Conservation (phyloP, 225 moss, liverwort and hornwort genomes). For the Anthoceros angustus region DNA sequence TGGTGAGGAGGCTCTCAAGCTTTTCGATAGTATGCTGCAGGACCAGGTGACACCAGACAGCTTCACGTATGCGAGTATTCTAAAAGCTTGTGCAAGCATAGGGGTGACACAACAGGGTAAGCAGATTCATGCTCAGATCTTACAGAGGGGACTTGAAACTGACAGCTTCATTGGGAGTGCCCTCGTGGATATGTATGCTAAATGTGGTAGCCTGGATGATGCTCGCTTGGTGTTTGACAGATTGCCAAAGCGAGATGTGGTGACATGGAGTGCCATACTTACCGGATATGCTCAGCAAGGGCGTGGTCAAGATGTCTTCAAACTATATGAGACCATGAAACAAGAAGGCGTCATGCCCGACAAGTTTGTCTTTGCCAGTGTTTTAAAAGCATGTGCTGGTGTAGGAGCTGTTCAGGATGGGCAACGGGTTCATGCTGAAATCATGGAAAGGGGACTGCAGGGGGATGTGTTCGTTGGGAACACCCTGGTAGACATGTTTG, state of each 20-base stretch:
- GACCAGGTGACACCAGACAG: neutral
- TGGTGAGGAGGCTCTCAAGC: neutral
- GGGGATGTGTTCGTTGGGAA: neutral
- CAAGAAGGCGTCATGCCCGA: neutral
- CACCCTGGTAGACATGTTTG: neutral
- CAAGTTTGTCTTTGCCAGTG: neutral
- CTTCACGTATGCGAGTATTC: neutral
- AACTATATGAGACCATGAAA: neutral
- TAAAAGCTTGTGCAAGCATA: neutral
- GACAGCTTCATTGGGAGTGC: neutral
- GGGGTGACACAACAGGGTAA: neutral
- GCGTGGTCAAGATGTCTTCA: neutral
- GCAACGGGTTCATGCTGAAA: neutral
- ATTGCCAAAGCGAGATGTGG: neutral
- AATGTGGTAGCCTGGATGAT: slow-evolving; percentile 1
- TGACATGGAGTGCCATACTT: neutral
- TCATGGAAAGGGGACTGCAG: neutral
- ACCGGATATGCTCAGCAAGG: neutral
- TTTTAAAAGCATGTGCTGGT: neutral
- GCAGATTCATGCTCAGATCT: neutral
- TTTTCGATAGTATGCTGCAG: neutral
- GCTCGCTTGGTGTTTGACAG: neutral
- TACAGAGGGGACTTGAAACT: neutral
- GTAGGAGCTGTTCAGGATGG: neutral
- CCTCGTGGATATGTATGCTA: neutral